Percentiles rank a stretch among this genome's conserved stretches.
Conservation (phyloP, 345 rosid genomes). For the Nasturtium officinale region DNA sequence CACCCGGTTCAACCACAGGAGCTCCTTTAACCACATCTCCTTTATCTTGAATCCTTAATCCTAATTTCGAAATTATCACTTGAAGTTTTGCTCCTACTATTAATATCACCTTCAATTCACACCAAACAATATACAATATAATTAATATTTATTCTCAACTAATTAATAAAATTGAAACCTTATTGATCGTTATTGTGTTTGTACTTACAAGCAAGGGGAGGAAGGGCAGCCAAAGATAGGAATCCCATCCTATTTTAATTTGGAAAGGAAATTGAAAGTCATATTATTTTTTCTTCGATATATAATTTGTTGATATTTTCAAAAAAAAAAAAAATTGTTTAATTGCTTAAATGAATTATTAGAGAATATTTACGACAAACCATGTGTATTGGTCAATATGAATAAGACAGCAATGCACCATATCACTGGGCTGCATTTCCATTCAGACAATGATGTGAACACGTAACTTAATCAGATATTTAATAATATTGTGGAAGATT, state of each 20-base stretch:
- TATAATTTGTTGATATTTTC: not conserved
- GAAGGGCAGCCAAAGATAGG: constrained; percentile 84
- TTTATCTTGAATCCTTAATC: constrained; percentile 73
- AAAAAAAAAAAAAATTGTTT: too few species aligned
- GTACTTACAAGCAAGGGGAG: constrained; percentile 77
- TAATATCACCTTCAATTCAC: constrained; percentile 47
- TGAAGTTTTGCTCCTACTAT: constrained; percentile 80
- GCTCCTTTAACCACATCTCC: constrained; percentile 92
- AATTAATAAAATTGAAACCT: not conserved
- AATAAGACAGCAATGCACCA: constrained; percentile 76
- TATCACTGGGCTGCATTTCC: constrained; percentile 65
- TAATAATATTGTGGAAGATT: not conserved
- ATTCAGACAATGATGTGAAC: constrained; percentile 24
- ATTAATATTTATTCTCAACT: not conserved
- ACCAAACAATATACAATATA: not conserved
- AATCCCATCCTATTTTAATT: constrained; percentile 57
- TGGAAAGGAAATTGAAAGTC: not conserved
- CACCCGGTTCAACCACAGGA: constrained; percentile 86
- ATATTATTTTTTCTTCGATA: too few species aligned
- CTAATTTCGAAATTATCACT: constrained; percentile 83
- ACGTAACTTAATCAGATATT: not conserved
- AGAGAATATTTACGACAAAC: constrained; percentile 45
- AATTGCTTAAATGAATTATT: constrained; percentile 1
- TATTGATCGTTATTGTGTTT: constrained; percentile 4
- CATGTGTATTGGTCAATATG: constrained; percentile 76